Evolutionary conservation across 441 rosid genomes (phyloP).

Genomic region (Cnidoscolus chayamansa): DNA sequence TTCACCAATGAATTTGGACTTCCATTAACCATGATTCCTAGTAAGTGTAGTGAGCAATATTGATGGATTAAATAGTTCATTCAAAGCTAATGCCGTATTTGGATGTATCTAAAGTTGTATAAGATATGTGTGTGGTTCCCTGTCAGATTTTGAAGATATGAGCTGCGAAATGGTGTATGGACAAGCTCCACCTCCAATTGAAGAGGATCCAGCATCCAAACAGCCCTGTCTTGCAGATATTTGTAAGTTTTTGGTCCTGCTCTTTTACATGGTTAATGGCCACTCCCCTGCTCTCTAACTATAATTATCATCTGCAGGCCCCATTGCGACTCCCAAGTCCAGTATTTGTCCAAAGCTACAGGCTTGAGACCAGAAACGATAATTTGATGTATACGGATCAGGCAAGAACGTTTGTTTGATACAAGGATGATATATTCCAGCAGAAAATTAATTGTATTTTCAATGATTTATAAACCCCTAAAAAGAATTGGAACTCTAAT

Average conservation of each 20-base stretch:
- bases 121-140: not conserved
- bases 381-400: slow-evolving; percentile 5
- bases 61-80: not conserved
- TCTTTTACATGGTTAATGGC: not conserved
- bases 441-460: not conserved
- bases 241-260: slow-evolving; percentile 35
- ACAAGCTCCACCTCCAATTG: slow-evolving; percentile 74
- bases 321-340: slow-evolving; percentile 44
- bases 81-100: not conserved
- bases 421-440: too few relatives aligned
- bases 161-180: slow-evolving; percentile 95
- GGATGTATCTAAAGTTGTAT: not conserved
- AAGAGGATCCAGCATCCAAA: slow-evolving; percentile 63
- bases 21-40: slow-evolving; percentile 87
- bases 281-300: slow-evolving; percentile 19
- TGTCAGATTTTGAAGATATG: slow-evolving; percentile 89
- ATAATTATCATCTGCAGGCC: slow-evolving; percentile 38
- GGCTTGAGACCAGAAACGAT: slow-evolving; percentile 31
- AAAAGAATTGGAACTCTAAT: not conserved
- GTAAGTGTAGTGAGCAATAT: slow-evolving; percentile 33
- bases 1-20: slow-evolving; percentile 96
- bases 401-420: too few relatives aligned
- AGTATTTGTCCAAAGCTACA: slow-evolving; percentile 47
- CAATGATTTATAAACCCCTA: not conserved
- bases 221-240: slow-evolving; percentile 62